A percentile compares a stretch with the other conserved stretches of the same genome.
Evolutionary conservation across 2,329 filamentous ascomycete species (phyloP).

Genomic region (Ophiocordyceps camponoti-leonardi): DNA sequence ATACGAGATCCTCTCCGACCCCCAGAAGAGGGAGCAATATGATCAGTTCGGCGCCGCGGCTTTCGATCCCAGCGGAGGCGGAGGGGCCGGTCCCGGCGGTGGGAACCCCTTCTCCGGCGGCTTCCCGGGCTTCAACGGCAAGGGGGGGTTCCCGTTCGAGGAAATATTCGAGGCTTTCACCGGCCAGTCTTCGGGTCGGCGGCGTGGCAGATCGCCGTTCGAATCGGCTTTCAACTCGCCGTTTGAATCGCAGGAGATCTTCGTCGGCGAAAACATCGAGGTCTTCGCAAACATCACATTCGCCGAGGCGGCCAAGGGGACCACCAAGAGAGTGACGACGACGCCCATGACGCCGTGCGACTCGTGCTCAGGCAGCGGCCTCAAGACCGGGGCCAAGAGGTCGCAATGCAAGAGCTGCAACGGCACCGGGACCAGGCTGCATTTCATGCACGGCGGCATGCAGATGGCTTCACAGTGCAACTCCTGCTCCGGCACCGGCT

Average conservation of each 20-base stretch:
- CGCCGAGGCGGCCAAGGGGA: conserved; percentile 88
- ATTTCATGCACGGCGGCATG: conserved; percentile 83
- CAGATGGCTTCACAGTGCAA: conserved; percentile 88
- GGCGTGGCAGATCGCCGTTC: conserved; percentile 12
- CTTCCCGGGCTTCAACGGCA: conserved; percentile 37
- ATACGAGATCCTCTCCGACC: conserved; percentile 84
- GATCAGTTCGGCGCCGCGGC: conserved; percentile 81
- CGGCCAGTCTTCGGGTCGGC: conserved; percentile 26
- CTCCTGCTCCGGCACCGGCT: conserved; percentile 63
- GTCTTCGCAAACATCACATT: conserved; percentile 87
- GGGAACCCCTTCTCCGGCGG: conserved; percentile 46
- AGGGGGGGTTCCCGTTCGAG: conserved; percentile 71
- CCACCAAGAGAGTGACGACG: conserved; percentile 72
- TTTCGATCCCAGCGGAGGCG: conserved; percentile 61
- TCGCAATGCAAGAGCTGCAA: conserved; percentile 63
- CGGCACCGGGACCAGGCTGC: conserved; percentile 72
- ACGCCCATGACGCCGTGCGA: conserved; percentile 67
- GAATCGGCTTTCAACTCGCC: neutral
- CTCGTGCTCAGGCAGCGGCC: conserved; percentile 66
- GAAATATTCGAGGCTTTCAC: conserved; percentile 85
- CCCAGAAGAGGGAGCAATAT: conserved; percentile 82
- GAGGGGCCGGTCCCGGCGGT: conserved; percentile 32
- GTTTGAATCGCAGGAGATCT: conserved; percentile 40
- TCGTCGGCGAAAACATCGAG: conserved; percentile 94
- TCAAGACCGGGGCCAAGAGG: conserved; percentile 66